These are phyloP conservation scores for Gamarada debralockiae DNA, from an alignment of 495 filamentous ascomycete species.

Conservation along the genomic window DNA sequence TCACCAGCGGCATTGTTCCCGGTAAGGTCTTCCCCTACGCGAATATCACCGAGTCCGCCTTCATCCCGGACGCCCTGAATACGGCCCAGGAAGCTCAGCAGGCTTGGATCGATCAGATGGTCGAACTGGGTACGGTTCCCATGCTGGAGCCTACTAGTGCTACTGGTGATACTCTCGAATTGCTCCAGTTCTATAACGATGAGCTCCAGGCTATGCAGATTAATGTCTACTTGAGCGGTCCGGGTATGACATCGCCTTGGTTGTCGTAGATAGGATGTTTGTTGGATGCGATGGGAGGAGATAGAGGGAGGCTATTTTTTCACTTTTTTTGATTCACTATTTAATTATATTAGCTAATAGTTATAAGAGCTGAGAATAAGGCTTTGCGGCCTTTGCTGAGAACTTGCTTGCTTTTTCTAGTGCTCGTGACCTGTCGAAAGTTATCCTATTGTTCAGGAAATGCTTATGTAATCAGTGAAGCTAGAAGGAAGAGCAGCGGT, in stretches of 20 bases:
- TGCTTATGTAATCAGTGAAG: no score
- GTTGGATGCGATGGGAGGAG: no score
- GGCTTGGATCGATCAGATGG: background rate
- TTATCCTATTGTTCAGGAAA: no score
- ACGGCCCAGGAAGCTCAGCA: slow-evolving; percentile 3
- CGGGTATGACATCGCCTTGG: slow-evolving; percentile 4
- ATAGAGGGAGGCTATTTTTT: no score
- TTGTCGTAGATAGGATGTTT: slow-evolving; percentile 7
- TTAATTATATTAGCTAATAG: no score
- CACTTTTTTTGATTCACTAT: no score
- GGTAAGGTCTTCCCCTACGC: slow-evolving; percentile 7
- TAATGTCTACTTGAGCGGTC: slow-evolving; percentile 8
- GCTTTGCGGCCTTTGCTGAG: no score
- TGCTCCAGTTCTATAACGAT: slow-evolving; percentile 8
- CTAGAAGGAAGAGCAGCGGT: no score
- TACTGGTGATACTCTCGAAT: slow-evolving; percentile 6
- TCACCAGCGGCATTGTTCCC: slow-evolving; percentile 8
- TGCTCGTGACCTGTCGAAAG: no score
- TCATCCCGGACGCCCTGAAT: slow-evolving; percentile 4
- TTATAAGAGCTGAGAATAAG: no score
- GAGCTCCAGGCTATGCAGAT: slow-evolving; percentile 11
- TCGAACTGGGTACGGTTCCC: background rate
- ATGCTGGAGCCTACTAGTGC: background rate
- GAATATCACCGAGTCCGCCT: slow-evolving; percentile 8
- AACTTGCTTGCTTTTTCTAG: no score